Evolutionary conservation across 1,139 yeast species (phyloP), one percentile per base, ranked within the genome.

Genomic region (Entelexis paramagnoliae): DNA sequence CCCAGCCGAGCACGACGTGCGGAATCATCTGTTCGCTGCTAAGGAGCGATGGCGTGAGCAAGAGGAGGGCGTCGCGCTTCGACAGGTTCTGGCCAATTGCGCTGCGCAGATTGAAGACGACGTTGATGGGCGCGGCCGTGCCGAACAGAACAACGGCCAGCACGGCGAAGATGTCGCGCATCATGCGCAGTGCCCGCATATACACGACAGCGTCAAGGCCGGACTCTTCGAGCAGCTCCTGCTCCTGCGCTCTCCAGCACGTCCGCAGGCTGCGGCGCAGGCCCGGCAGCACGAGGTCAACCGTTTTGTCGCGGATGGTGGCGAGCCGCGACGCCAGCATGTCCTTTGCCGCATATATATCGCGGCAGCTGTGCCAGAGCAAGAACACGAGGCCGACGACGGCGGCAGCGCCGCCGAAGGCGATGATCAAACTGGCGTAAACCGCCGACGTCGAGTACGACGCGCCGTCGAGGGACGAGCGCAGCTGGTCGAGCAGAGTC

Each of bases 161-260:
- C 7, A 64, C 51, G 14, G 62, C 44, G 51, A 69, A 68, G 20
- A 67, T 56, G 56, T 64, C 61, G 17, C 71, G 61, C 48, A 64
- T 58, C 71, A 70, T 67, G 20, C 57, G 58, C 43, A 63, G 58
- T 49, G 68, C 67, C 36, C 66, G 60, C 22, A 70, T 56, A 52
- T 62, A 68, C 2, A 68, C 59, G 2, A 65, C 68, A 11, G 72
- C 71, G 50, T 70, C 74, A 20, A 70, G 59, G 2, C 74, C 74
- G 9, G 65, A 50, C n/a, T 59, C 53, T 3, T 61, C 62, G 3
- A 65, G 57, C 38, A 68, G 51, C 32, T 63, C 65, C 1, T 59
- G 60, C 38, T 67, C 70, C 22, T 55, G 55, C 16, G 61, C 51
- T 3, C 40, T 41, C 50, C 60, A 60, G 20, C 66, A 59, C 16